phyloP scores from a whole-genome alignment of 768 basidiomycete genomes.

The Boletus huronensis region DNA sequence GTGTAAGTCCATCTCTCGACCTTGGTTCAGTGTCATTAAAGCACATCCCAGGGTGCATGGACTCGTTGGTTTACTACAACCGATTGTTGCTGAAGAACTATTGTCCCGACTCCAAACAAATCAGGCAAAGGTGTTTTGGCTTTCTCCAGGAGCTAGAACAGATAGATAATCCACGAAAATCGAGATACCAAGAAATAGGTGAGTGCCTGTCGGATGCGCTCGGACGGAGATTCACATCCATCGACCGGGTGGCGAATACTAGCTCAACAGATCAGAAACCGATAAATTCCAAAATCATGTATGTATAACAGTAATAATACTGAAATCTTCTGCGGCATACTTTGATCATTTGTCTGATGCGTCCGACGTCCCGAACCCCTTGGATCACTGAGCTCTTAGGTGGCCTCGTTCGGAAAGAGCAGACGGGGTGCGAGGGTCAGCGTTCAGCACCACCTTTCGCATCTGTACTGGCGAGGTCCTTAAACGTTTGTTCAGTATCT shows the following conservation, averaged over 20 bases:
- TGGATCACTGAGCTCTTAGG: background rate
- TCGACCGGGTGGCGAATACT: too few species aligned
- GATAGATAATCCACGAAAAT: conserved; percentile 63
- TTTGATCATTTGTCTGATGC: background rate
- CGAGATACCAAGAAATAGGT: conserved; percentile 70
- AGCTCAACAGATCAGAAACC: conserved; percentile 19
- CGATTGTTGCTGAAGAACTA: conserved; percentile 57
- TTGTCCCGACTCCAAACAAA: conserved; percentile 33
- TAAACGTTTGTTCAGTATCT: background rate
- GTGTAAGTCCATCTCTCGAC: conserved; percentile 49
- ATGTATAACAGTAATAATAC: background rate
- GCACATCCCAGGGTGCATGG: conserved; percentile 77
- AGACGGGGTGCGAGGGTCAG: background rate
- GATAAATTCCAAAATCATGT: conserved; percentile 1
- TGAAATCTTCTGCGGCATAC: background rate
- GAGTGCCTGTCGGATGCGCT: conserved; percentile 15
- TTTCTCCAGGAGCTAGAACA: conserved; percentile 53
- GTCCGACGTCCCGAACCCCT: background rate
- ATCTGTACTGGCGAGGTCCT: background rate
- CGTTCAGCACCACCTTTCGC: background rate
- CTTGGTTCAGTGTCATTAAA: background rate
- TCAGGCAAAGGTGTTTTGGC: conserved; percentile 45
- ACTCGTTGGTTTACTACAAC: conserved; percentile 84
- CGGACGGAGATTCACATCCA: background rate
- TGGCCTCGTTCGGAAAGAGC: background rate